Percentiles rank a stretch among this genome's conserved stretches.
Evolutionary conservation across 257 asterid species (phyloP).

Genomic region (Solanum raphanifolium): DNA sequence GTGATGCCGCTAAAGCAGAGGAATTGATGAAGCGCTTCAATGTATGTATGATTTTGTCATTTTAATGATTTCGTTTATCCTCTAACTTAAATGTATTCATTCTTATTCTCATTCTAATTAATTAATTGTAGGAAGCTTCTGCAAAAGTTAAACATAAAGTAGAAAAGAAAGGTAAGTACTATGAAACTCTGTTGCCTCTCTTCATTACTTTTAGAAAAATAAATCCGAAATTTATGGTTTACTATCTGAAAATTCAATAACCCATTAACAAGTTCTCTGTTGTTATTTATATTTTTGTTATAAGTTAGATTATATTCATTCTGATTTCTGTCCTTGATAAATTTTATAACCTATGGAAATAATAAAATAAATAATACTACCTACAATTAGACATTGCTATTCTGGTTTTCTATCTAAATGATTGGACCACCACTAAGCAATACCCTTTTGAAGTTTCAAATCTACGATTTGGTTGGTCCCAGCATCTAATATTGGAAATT

Average conservation of each 20-base stretch:
- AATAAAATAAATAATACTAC: not conserved
- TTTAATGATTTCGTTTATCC: not conserved
- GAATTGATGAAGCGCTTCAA: conserved; percentile 50
- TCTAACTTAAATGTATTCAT: not conserved
- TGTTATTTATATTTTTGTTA: not conserved
- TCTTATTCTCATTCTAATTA: not conserved
- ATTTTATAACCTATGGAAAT: not conserved
- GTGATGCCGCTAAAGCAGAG: conserved; percentile 52
- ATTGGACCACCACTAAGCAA: not conserved
- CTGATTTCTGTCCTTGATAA: not conserved
- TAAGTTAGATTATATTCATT: not conserved
- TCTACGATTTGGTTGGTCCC: not conserved
- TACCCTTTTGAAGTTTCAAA: not conserved
- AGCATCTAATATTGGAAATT: not conserved
- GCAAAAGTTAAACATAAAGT: conserved; percentile 28
- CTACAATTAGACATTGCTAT: not conserved
- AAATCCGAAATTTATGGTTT: not conserved
- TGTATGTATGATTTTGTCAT: conserved; percentile 17
- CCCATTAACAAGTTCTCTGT: not conserved
- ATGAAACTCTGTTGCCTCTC: not conserved
- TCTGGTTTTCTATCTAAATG: not conserved
- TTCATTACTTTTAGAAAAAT: no score
- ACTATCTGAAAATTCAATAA: not conserved
- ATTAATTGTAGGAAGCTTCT: conserved; percentile 43
- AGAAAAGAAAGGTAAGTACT: conserved; percentile 53